Percentiles rank a stretch among this genome's conserved stretches.
These are phyloP conservation scores for Dendrobium nobile DNA, from an alignment of 106 monocot species.

Conservation along the genomic window DNA sequence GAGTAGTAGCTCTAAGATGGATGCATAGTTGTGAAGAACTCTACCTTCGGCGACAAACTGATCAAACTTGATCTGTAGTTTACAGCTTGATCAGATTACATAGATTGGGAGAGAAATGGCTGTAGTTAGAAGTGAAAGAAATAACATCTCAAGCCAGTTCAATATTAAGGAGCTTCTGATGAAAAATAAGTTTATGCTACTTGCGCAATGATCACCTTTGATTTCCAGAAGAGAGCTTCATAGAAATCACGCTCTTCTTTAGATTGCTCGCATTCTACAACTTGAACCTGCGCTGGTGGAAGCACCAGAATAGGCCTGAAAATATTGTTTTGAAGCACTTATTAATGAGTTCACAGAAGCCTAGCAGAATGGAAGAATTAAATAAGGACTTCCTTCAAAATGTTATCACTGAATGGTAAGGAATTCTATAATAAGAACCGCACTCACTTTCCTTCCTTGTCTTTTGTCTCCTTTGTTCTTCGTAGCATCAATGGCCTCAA, in stretches of 20 bases:
- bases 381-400: background rate
- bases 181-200: background rate
- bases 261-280: conserved; percentile 67
- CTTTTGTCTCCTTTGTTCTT: conserved; percentile 84
- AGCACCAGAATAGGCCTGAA: conserved; percentile 87
- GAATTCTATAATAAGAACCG: background rate
- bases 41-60: conserved; percentile 81
- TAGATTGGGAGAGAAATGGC: background rate
- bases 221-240: conserved; percentile 68
- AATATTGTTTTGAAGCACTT: background rate
- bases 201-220: conserved; percentile 32
- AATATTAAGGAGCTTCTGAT: background rate
- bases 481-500: conserved; percentile 82
- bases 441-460: conserved; percentile 69
- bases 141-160: no score
- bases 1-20: conserved; percentile 81
- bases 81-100: background rate
- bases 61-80: conserved; percentile 64
- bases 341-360: background rate
- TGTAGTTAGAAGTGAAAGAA: no score
- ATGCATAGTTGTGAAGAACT: conserved; percentile 81
- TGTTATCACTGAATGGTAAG: no score
- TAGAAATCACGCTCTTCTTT: conserved; percentile 82
- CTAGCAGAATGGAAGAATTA: background rate
- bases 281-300: conserved; percentile 50